Evolutionary conservation across 2,329 filamentous ascomycete genomes (phyloP), one percentile per base, ranked within the genome.

Genomic region (Aspergillus glaucus): DNA sequence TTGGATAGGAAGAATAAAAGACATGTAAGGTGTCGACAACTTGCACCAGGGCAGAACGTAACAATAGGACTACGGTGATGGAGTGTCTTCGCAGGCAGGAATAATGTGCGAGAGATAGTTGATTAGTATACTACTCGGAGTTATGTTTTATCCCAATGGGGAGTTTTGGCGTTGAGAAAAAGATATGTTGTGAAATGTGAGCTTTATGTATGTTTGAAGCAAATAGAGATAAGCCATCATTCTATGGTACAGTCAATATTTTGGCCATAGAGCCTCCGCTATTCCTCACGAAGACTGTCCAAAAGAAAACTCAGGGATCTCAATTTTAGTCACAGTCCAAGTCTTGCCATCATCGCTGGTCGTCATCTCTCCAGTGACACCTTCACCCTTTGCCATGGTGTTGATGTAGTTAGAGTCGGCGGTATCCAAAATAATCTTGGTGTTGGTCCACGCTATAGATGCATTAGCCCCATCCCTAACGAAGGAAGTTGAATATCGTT

Each of bases 331-430:
- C 24, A 74, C 65, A n/a, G 60, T 70, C 71, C 71, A 75, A 4
- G 70, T 75, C 55, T 68, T 68, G 6, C 72, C 72, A 26, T 63
- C 64, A 48, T 75, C 71, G 10, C 44, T 59, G 5, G 70, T 74
- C 30, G 60, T 57, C 64, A 74, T 64, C 7, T 68, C 61, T 6
- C 68, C 71, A 8, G 66, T 71, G n/a, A 71, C 70, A 5, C 71
- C 71, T 4, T 61, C 50, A 12, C 63, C 65, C 53, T 69, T 67
- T 14, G 21, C 57, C 42, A 69, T 36, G 14, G 71, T 75, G 46
- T 68, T 57, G 48, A 62, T 65, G 52, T 73, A 75, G 48, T 69
- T 44, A 2, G 58, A 47, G 28, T 60, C 58, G 0, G 54, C 56
- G 3, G 47, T 37, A 37, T 59, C 52, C 54, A 37, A 66, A 62